These are phyloP conservation scores for Candida rishiriensis DNA, from an alignment of 805 yeast species.

Conservation along the genomic window DNA sequence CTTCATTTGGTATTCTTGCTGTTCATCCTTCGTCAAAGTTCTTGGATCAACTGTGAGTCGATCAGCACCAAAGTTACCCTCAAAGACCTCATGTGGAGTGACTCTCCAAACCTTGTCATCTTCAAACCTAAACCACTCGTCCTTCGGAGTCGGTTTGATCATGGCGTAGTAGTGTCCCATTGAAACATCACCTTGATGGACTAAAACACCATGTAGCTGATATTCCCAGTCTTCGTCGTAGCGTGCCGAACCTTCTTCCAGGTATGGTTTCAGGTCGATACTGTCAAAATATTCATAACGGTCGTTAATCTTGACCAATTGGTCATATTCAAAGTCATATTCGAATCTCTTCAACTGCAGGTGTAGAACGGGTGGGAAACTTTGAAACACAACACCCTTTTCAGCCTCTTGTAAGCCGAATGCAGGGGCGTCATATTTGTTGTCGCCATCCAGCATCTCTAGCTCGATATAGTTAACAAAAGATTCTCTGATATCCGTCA, in stretches of 20 bases:
- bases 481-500: conserved; percentile 65
- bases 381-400: conserved; percentile 89
- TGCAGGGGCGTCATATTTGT: conserved; percentile 89
- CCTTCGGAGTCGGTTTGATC: conserved; percentile 70
- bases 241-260: conserved; percentile 52
- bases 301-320: conserved; percentile 87
- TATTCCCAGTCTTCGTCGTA: conserved; percentile 66
- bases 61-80: conserved; percentile 87
- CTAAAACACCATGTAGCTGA: conserved; percentile 86
- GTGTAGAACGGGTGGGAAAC: conserved; percentile 90
- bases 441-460: conserved; percentile 90
- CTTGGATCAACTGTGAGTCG: conserved; percentile 46
- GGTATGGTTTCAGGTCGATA: conserved; percentile 74
- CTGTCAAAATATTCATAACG: conserved; percentile 82
- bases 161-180: conserved; percentile 96
- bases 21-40: conserved; percentile 53
- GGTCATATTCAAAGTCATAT: conserved; percentile 86
- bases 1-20: conserved; percentile 58
- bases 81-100: conserved; percentile 78
- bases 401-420: conserved; percentile 92
- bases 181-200: conserved; percentile 93
- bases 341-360: conserved; percentile 92
- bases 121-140: conserved; percentile 87
- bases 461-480: conserved; percentile 84
- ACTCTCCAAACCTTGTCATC: conserved; percentile 93